Evolutionary conservation across 1,284 basidiomycete genomes (phyloP).

Genomic region (Leccinum subrobustum): DNA sequence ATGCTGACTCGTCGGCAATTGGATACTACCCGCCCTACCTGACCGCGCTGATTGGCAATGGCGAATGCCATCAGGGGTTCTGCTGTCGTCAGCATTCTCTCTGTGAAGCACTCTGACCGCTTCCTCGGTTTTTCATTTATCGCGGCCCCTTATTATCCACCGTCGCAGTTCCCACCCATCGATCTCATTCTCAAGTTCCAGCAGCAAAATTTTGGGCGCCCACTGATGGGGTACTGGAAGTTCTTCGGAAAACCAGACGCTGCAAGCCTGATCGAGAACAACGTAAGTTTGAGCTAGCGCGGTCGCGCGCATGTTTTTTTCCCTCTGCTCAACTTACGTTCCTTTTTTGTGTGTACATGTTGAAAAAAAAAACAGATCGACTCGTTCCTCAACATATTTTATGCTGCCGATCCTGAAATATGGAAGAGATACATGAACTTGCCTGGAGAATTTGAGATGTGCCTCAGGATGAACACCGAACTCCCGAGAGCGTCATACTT

Average conservation of each 20-base stretch:
- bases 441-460: slow-evolving; percentile 32
- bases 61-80: slow-evolving; percentile 31
- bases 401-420: slow-evolving; percentile 33
- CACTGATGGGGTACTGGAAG: slow-evolving; percentile 40
- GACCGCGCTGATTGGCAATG: background rate
- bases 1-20: background rate
- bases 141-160: slow-evolving; percentile 33
- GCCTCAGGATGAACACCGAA: slow-evolving; percentile 26
- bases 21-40: background rate
- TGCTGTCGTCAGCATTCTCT: slow-evolving; percentile 31
- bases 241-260: slow-evolving; percentile 34
- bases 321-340: background rate
- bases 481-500: slow-evolving; percentile 32
- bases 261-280: slow-evolving; percentile 29
- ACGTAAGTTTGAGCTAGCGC: slow-evolving; percentile 21
- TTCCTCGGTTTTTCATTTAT: slow-evolving; percentile 34
- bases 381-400: slow-evolving; percentile 33
- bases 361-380: slow-evolving; percentile 23
- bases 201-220: slow-evolving; percentile 32
- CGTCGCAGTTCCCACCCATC: slow-evolving; percentile 28
- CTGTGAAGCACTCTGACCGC: slow-evolving; percentile 32
- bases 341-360: background rate
- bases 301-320: background rate
- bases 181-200: slow-evolving; percentile 25
- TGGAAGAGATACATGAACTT: slow-evolving; percentile 36